A percentile compares a stretch with the other conserved stretches of the same genome.
Conservation (phyloP, 2,329 filamentous ascomycete genomes). For the Pyricularia grisea region DNA sequence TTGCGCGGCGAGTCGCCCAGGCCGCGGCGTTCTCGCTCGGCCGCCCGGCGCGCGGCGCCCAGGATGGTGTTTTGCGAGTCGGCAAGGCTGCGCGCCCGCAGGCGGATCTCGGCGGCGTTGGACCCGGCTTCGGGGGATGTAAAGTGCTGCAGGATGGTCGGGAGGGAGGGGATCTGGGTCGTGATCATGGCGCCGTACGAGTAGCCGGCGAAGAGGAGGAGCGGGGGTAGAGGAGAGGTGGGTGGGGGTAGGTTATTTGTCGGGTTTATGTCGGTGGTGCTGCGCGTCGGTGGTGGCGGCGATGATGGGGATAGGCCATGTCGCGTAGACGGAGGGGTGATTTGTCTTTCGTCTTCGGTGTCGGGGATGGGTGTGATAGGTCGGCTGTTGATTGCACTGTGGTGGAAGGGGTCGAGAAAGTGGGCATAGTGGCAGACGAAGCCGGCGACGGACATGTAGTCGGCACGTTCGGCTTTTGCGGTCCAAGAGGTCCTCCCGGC, state of each 20-base stretch:
- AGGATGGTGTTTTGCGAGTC: slow-evolving; percentile 46
- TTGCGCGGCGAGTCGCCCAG: slow-evolving; percentile 19
- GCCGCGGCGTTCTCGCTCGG: slow-evolving; percentile 13
- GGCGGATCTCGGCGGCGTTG: slow-evolving; percentile 57
- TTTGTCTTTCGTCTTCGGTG: neutral
- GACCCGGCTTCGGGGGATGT: slow-evolving; percentile 40
- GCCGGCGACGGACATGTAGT: slow-evolving; percentile 76
- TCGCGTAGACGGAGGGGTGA: slow-evolving; percentile 3
- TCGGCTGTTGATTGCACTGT: neutral
- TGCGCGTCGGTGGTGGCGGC: neutral
- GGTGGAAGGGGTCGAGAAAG: slow-evolving; percentile 35
- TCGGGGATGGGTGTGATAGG: neutral
- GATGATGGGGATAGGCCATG: neutral
- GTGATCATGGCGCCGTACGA: slow-evolving; percentile 86
- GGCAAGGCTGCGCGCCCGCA: slow-evolving; percentile 60
- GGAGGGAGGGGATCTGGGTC: slow-evolving; percentile 56
- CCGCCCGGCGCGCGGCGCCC: slow-evolving; percentile 16
- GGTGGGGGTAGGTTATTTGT: slow-evolving; percentile 7
- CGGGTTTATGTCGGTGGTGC: neutral
- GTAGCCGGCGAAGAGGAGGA: slow-evolving; percentile 61
- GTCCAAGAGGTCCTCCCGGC: slow-evolving; percentile 82
- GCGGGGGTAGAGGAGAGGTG: slow-evolving; percentile 9
- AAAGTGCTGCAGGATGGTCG: slow-evolving; percentile 52
- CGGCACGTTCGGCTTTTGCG: slow-evolving; percentile 66
- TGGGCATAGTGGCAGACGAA: slow-evolving; percentile 70